Base-by-base conservation (phyloP, 2,329 filamentous ascomycete genomes). In the Dactylellina cionopaga region DNA sequence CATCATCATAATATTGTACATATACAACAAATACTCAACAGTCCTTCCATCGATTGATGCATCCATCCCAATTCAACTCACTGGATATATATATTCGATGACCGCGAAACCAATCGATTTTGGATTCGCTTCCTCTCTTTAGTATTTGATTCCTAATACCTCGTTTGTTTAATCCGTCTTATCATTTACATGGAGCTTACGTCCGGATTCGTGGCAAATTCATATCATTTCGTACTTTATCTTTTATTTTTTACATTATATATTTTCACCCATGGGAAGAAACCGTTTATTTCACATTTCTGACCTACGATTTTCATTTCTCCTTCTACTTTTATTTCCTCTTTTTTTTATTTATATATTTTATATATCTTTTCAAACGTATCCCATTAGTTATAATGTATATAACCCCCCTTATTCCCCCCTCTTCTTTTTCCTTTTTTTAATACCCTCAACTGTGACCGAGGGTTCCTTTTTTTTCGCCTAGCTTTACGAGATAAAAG, bases 181-280 rank as follows among this genome's bases (percentile, higher is more conserved):
- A 47, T 47, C 43, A 47, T 47, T 47, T 47, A 13, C 43, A 47
- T 29, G 43, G 43, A 47, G 43, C 43, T 47, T 47, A n/a, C n/a
- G n/a, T n/a, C n/a, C n/a, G n/a, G n/a, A n/a, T n/a, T n/a, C n/a
- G n/a, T n/a, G n/a, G n/a, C n/a, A n/a, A 3, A 35, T 22, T 39
- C 29, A 55, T 49, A n/a, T 5, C 17, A 29, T 49, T 49, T 19
- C 15, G 25, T 27, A 5, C 9, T 33, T 43, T 22, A 19, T 10
- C 17, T 27, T 22, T 7, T 68, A 70, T 46, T 55, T 70, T 47
- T 44, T 63, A n/a, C n/a, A n/a, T n/a, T n/a, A n/a, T 31, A 19
- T 44, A 19, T 59, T 56, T 37, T 24, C 47, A 10, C n/a, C 25
- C n/a, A n/a, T n/a, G n/a, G n/a, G n/a, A n/a, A n/a, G n/a, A n/a